phyloP scores from a whole-genome alignment of 2,329 filamentous ascomycete species.

The Diplodia seriata region DNA sequence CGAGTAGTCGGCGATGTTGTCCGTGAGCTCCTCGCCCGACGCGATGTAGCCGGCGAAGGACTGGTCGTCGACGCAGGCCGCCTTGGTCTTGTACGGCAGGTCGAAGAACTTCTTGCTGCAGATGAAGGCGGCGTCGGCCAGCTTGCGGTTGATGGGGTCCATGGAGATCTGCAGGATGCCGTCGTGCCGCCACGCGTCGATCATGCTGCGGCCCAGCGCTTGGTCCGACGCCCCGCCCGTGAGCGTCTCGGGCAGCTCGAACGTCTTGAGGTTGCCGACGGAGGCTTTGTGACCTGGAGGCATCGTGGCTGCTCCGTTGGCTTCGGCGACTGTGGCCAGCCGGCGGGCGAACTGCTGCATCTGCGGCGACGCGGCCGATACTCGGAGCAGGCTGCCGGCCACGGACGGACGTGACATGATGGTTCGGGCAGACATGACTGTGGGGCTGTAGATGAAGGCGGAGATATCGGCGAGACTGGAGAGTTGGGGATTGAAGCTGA shows the following conservation, averaged over 20 bases:
- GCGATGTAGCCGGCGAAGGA: constrained; percentile 60
- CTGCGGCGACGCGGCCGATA: not conserved
- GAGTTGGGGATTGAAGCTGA: not conserved
- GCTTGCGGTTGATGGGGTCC: constrained; percentile 44
- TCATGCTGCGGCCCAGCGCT: constrained; percentile 51
- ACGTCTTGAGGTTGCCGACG: constrained; percentile 50
- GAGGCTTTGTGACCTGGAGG: constrained; percentile 43
- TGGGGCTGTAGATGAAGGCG: not conserved
- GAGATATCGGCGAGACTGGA: not conserved
- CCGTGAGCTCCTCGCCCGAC: constrained; percentile 51
- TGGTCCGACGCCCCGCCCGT: constrained; percentile 46
- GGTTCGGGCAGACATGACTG: constrained; percentile 4
- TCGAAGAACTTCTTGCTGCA: constrained; percentile 46
- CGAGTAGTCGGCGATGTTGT: constrained; percentile 59
- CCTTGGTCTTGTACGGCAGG: constrained; percentile 53
- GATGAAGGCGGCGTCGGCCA: constrained; percentile 48
- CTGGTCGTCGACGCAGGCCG: constrained; percentile 53
- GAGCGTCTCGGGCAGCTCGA: constrained; percentile 51
- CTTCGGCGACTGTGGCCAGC: not conserved
- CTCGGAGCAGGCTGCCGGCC: not conserved
- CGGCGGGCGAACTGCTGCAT: not conserved
- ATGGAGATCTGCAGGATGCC: constrained; percentile 58
- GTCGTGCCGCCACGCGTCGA: constrained; percentile 54
- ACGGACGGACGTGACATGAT: not conserved
- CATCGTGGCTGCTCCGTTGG: constrained; percentile 33